These are phyloP conservation scores for Botryotinia convoluta DNA, from an alignment of 2,329 filamentous ascomycete species.

Conservation along the genomic window DNA sequence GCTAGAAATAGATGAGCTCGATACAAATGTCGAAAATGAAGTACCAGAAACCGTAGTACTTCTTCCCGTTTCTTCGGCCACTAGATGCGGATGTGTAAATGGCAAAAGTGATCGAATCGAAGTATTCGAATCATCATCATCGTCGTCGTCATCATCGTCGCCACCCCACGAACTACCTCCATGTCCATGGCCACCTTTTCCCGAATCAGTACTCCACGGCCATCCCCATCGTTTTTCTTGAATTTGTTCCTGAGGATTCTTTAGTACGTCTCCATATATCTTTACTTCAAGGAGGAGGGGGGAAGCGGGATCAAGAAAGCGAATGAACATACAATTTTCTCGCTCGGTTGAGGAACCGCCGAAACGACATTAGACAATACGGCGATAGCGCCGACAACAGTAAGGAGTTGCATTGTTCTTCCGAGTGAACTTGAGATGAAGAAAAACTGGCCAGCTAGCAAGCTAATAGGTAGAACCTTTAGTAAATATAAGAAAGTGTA, in stretches of 20 bases:
- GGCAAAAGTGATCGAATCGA: not conserved
- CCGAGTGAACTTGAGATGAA: not conserved
- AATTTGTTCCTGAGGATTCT: not conserved
- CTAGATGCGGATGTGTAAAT: conserved; percentile 1
- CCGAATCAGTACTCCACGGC: conserved; percentile 13
- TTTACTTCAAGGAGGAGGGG: not conserved
- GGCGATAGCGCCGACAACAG: conserved; percentile 19
- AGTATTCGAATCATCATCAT: not conserved
- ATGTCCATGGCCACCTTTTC: not conserved
- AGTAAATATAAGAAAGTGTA: not conserved
- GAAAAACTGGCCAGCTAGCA: not conserved
- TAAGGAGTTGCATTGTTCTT: conserved; percentile 25
- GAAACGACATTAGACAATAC: conserved; percentile 22
- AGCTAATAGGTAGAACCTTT: not conserved
- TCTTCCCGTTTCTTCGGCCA: not conserved
- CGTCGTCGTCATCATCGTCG: not conserved
- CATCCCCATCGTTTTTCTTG: conserved; percentile 3
- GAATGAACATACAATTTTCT: not conserved
- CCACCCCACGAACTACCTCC: conserved; percentile 3
- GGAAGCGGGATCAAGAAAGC: not conserved
- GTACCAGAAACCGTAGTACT: not conserved
- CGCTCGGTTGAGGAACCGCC: conserved; percentile 14
- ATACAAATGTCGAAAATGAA: not conserved
- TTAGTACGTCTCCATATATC: not conserved
- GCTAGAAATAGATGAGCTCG: not conserved